phyloP scores from a whole-genome alignment of 495 filamentous ascomycete species.

The Hypoxylon fragiforme region DNA sequence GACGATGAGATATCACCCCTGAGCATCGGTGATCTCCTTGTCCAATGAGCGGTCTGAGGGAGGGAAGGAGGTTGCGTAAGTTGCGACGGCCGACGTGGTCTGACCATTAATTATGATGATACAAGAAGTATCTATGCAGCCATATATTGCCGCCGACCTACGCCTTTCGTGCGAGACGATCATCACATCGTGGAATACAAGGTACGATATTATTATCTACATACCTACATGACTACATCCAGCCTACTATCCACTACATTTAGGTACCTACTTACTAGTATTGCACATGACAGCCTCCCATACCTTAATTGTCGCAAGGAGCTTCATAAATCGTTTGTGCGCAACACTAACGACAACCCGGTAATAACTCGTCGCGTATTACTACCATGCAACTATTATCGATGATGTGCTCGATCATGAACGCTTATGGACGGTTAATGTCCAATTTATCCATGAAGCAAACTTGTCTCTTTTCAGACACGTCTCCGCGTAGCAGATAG shows the following conservation, averaged over 20 bases:
- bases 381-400: neutral
- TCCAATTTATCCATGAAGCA: slow-evolving; percentile 31
- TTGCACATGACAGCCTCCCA: slow-evolving; percentile 20
- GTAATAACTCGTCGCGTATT: slow-evolving; percentile 7
- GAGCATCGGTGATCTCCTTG: slow-evolving; percentile 20
- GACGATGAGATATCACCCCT: slow-evolving; percentile 26
- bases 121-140: slow-evolving; percentile 15
- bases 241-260: too few relatives aligned
- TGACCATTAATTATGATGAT: slow-evolving; percentile 24
- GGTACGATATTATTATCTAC: too few relatives aligned
- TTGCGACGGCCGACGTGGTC: slow-evolving; percentile 30
- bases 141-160: slow-evolving; percentile 13
- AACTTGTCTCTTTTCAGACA: slow-evolving; percentile 23
- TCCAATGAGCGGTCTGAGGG: slow-evolving; percentile 24
- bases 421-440: slow-evolving; percentile 5
- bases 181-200: slow-evolving; percentile 10
- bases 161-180: slow-evolving; percentile 5
- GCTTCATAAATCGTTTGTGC: slow-evolving; percentile 19
- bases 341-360: slow-evolving; percentile 16
- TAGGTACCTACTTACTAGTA: too few relatives aligned
- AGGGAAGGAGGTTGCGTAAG: slow-evolving; percentile 10
- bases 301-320: slow-evolving; percentile 29
- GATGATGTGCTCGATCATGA: slow-evolving; percentile 9
- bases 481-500: slow-evolving; percentile 22
- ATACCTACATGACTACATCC: too few relatives aligned